Conservation (phyloP, 441 rosid species). For the Aquilaria agallochum region DNA sequence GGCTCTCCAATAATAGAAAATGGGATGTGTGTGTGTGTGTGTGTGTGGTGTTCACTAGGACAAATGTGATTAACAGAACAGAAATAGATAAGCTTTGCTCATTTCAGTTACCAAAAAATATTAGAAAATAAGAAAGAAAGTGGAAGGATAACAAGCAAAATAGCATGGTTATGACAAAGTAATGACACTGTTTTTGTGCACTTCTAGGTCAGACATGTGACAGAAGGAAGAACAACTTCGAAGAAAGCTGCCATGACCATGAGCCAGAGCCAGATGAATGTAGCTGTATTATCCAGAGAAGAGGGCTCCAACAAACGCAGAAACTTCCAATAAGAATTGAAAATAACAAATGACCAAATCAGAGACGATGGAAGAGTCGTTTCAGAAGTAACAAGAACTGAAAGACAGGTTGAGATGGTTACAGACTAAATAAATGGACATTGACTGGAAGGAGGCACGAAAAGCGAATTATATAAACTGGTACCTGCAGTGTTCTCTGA, state of each 20-base stretch:
- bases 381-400: not conserved
- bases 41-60: too few relatives aligned
- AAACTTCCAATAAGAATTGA: conserved; percentile 2
- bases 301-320: not conserved
- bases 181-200: not conserved
- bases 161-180: not conserved
- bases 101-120: too few relatives aligned
- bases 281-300: not conserved
- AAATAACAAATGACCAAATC: not conserved
- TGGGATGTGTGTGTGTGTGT: too few relatives aligned
- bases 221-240: not conserved
- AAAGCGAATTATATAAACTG: too few relatives aligned
- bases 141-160: too few relatives aligned
- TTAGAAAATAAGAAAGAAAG: too few relatives aligned
- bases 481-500: not conserved
- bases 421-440: not conserved
- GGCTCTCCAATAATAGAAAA: too few relatives aligned
- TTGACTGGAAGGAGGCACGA: not conserved
- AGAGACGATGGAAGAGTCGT: conserved; percentile 4
- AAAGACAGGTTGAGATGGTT: conserved; percentile 3
- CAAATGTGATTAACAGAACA: too few relatives aligned
- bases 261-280: not conserved
- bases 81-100: too few relatives aligned
- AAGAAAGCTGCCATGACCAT: not conserved
- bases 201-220: not conserved